Conservation (phyloP, 768 basidiomycete genomes). For the Sarcodon aspratus region DNA sequence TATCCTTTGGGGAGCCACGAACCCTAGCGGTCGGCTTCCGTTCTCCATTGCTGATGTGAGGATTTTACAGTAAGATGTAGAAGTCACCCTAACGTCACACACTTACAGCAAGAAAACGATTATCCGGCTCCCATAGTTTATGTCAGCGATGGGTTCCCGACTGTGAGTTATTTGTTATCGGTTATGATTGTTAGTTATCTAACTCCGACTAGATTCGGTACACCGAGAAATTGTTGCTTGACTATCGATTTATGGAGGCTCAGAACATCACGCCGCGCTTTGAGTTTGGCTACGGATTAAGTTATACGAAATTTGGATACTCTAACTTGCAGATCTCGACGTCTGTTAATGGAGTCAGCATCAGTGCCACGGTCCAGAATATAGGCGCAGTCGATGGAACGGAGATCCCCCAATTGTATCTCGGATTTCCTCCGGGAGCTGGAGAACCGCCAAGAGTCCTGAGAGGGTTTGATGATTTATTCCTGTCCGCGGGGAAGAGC, state of each 20-base stretch:
- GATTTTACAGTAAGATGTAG: not conserved
- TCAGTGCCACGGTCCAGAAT: conserved; percentile 41
- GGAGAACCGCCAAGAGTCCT: conserved; percentile 36
- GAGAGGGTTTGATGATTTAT: conserved; percentile 44
- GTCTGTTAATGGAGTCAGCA: conserved; percentile 30
- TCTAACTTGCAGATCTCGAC: conserved; percentile 26
- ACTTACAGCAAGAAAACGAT: conserved; percentile 20
- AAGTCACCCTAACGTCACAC: not conserved
- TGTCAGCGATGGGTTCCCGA: conserved; percentile 13
- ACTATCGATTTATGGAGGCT: conserved; percentile 46
- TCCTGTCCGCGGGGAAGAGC: conserved; percentile 14
- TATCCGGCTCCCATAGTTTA: conserved; percentile 41
- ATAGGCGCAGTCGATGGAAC: conserved; percentile 40
- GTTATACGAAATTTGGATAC: conserved; percentile 64
- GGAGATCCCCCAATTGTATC: conserved; percentile 49
- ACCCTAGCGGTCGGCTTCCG: not conserved
- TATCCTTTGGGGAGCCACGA: not conserved
- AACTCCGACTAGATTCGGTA: conserved; percentile 32
- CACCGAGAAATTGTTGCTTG: conserved; percentile 44
- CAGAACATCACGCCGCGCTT: conserved; percentile 38
- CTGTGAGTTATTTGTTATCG: not conserved
- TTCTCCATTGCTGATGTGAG: not conserved
- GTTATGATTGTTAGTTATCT: conserved; percentile 19
- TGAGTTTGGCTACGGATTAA: conserved; percentile 65
- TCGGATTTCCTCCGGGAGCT: conserved; percentile 35